Percentiles rank a stretch among this genome's conserved stretches.
Conservation (phyloP, 768 basidiomycete species). For the Collybia sp. region DNA sequence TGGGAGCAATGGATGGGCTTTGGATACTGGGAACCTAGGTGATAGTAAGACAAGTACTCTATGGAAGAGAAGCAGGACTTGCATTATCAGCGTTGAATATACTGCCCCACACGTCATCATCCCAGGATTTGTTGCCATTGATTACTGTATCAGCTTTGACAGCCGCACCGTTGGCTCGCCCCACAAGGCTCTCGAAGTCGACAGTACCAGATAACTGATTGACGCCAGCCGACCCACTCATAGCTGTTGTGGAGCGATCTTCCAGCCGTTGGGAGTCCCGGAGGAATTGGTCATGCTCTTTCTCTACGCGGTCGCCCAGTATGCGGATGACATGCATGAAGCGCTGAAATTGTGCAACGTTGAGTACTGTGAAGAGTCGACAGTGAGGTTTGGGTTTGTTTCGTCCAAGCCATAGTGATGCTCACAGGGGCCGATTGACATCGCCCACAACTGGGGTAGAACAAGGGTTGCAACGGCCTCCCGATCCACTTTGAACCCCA, state of each 20-base stretch:
- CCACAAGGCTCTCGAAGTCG: conserved; percentile 87
- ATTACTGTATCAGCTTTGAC: conserved; percentile 41
- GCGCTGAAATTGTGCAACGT: conserved; percentile 80
- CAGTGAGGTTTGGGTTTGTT: not conserved
- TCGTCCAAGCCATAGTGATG: conserved; percentile 7
- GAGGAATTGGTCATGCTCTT: conserved; percentile 88
- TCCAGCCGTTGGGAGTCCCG: conserved; percentile 91
- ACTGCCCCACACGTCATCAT: conserved; percentile 83
- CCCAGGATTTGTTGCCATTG: conserved; percentile 50
- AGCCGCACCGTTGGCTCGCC: conserved; percentile 40
- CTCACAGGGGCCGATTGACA: conserved; percentile 94
- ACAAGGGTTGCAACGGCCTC: conserved; percentile 89
- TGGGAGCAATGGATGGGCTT: conserved; percentile 19
- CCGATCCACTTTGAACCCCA: conserved; percentile 92
- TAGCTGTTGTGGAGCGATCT: conserved; percentile 55
- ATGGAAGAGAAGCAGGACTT: conserved; percentile 5
- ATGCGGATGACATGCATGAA: conserved; percentile 86
- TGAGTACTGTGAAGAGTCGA: conserved; percentile 48
- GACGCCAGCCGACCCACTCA: conserved; percentile 32
- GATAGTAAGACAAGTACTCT: not conserved
- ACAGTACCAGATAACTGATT: conserved; percentile 43
- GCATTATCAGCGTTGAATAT: conserved; percentile 49
- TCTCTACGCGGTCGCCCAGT: conserved; percentile 82
- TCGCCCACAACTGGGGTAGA: conserved; percentile 90
- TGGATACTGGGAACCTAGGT: conserved; percentile 12